Conservation (phyloP, 2,329 filamentous ascomycete genomes). For the Curvularia sp. region DNA sequence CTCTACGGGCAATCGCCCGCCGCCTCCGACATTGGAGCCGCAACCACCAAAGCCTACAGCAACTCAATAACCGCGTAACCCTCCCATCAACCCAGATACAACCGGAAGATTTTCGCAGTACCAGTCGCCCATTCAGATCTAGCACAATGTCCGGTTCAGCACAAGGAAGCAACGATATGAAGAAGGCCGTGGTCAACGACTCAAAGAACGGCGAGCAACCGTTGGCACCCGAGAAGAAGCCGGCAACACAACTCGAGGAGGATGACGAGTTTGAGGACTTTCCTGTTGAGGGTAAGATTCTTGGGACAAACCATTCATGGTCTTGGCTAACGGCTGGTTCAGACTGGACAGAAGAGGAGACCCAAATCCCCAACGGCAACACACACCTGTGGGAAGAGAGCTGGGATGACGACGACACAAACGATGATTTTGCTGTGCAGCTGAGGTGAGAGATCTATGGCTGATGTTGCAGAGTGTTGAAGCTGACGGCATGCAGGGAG, state of each 20-base stretch:
- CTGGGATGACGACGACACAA: constrained; percentile 98
- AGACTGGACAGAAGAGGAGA: constrained; percentile 93
- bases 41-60: constrained; percentile 23
- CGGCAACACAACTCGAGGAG: constrained; percentile 78
- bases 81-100: not conserved
- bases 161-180: constrained; percentile 48
- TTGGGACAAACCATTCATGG: not conserved
- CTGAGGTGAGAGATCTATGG: constrained; percentile 71
- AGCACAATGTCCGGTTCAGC: constrained; percentile 58
- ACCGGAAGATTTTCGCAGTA: not conserved
- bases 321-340: constrained; percentile 17
- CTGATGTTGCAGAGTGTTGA: not conserved
- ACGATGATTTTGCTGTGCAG: constrained; percentile 93
- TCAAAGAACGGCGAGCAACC: constrained; percentile 52
- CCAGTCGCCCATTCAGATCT: not conserved
- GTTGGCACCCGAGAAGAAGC: constrained; percentile 62
- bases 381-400: constrained; percentile 98
- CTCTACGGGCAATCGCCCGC: constrained; percentile 23
- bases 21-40: constrained; percentile 23
- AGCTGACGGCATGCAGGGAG: constrained; percentile 63
- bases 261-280: constrained; percentile 99
- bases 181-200: constrained; percentile 51
- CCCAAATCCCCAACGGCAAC: constrained; percentile 77
- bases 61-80: constrained; percentile 9
- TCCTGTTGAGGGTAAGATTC: constrained; percentile 80